phyloP scores from a whole-genome alignment of 257 asterid genomes.

The Fraxinus quadrangulata region DNA sequence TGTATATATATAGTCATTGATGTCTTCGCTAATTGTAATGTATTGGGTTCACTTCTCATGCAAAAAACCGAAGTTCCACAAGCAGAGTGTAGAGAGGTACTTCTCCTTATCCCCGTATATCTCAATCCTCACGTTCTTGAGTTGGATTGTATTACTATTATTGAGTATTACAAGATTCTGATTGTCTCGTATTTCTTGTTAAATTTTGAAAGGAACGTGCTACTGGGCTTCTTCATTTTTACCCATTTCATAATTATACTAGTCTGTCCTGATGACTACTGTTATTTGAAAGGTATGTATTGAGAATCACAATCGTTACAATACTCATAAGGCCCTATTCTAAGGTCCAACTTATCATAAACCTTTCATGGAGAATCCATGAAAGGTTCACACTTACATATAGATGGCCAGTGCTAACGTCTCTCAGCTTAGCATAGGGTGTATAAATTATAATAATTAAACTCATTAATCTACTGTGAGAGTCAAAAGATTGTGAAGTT shows the following conservation, averaged over 20 bases:
- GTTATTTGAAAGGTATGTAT: background rate
- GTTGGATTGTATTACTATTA: constrained; percentile 4
- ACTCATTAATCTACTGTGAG: background rate
- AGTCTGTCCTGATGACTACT: background rate
- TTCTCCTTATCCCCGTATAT: background rate
- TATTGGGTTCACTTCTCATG: constrained; percentile 29
- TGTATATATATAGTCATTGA: background rate
- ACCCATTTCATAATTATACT: background rate
- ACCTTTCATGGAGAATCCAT: background rate
- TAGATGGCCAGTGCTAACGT: background rate
- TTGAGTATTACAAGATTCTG: background rate
- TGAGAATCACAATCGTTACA: background rate
- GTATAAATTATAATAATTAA: background rate
- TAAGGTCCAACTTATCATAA: background rate
- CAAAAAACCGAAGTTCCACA: constrained; percentile 14
- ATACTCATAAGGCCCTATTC: background rate
- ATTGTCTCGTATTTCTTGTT: background rate
- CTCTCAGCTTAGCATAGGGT: background rate
- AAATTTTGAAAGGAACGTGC: background rate
- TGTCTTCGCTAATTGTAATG: constrained; percentile 10
- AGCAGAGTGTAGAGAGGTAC: background rate
- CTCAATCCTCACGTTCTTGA: background rate
- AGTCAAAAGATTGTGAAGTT: background rate
- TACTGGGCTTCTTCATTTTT: background rate
- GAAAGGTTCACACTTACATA: background rate